Evolutionary conservation across 2,329 filamentous ascomycete species (phyloP), one percentile per base, ranked within the genome.

Genomic region (Truncatella angustata): DNA sequence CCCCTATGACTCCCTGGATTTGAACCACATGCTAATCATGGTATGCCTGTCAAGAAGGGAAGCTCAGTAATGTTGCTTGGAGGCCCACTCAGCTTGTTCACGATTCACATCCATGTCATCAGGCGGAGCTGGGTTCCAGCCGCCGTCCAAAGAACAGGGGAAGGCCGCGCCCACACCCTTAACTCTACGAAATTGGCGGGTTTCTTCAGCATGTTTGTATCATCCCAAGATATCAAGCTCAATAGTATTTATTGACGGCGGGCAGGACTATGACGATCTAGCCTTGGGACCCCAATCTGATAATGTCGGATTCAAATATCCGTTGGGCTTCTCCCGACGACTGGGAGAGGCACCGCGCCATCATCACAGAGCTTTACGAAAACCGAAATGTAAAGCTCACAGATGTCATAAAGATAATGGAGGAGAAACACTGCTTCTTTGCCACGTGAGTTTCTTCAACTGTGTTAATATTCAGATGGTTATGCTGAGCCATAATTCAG

Each of bases 351-450:
- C 45, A 49, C 21, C 45, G 45, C 5, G 28, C n/a, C 5, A 36
- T 21, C 45, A 49, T 49, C 23, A 49, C 16, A 11, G 45, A 49
- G 9, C 16, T 49, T 5, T 49, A 49, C 45, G 30, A 23, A n/a
- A 16, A 5, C 9, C 28, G 24, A 20, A 37, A 37, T 20, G 21
- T 49, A 30, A 49, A 18, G 20, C 30, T 49, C 11, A 7, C 12
- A 18, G 34, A 37, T 12, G 32, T 49, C 5, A 49, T 49, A 30
- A 37, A 49, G 34, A 24, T 49, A 4, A 49, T 49, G 45, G 28
- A 49, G 16, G 20, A 35, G 4, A 23, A 49, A 12, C 34, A 49
- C 21, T 4, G 34, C 14, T 49, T 49, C 24, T 37, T 21, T 21
- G 45, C 30, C 5, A 49, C 45, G 44, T 47, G 26, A 30, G 44